Evolutionary conservation across 75 land plant genomes (phyloP).

Genomic region (Azolla pinnata): DNA sequence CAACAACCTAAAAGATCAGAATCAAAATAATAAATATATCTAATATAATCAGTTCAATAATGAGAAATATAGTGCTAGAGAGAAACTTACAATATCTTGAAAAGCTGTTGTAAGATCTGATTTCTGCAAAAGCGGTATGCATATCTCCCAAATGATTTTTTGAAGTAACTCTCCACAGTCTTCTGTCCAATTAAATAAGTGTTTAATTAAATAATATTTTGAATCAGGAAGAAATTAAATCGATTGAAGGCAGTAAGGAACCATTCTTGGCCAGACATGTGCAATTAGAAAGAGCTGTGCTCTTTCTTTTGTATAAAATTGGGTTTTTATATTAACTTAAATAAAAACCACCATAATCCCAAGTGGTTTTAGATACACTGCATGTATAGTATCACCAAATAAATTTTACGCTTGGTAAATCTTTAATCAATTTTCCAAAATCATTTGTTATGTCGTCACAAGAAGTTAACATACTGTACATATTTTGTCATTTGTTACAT

Average conservation of each 20-base stretch:
- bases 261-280: neutral
- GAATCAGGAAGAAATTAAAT: neutral
- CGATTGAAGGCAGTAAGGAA: neutral
- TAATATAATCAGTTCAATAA: neutral
- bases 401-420: too few species aligned
- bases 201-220: neutral
- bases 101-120: conserved; percentile 12
- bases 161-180: neutral
- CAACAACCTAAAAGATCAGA: conserved; percentile 24
- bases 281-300: neutral
- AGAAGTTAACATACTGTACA: too few species aligned
- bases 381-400: too few species aligned
- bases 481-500: too few species aligned
- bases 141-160: conserved; percentile 28
- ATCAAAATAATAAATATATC: neutral
- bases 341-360: too few species aligned
- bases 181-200: neutral
- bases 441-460: too few species aligned
- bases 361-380: too few species aligned
- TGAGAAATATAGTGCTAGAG: neutral
- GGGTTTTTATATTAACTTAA: neutral
- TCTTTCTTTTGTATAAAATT: too few species aligned
- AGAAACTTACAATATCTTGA: conserved; percentile 22
- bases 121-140: conserved; percentile 28
- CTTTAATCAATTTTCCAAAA: too few species aligned